Evolutionary conservation across 2,329 filamentous ascomycete species (phyloP).

Genomic region (Juglanconis oblonga): DNA sequence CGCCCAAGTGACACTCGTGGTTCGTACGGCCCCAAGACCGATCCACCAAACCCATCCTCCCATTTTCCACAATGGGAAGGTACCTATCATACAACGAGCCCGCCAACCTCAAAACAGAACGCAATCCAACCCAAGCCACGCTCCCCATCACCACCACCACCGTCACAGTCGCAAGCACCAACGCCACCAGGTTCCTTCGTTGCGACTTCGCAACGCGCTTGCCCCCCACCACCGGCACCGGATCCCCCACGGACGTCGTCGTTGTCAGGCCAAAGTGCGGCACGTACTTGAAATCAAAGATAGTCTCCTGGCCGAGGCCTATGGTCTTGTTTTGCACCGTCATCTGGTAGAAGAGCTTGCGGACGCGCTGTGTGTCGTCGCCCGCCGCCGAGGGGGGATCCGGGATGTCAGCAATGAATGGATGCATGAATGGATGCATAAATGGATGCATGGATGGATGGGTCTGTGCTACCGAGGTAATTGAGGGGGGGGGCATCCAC

Average conservation of each 20-base stretch:
- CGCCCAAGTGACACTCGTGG: too few species aligned
- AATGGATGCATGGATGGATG: not conserved
- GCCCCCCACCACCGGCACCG: constrained; percentile 13
- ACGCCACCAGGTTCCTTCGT: constrained; percentile 42
- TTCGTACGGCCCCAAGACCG: too few species aligned
- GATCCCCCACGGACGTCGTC: constrained; percentile 17
- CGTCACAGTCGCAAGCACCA: constrained; percentile 37
- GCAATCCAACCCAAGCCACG: constrained; percentile 25
- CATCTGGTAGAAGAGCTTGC: constrained; percentile 42
- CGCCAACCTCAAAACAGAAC: not conserved
- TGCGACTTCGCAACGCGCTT: constrained; percentile 35
- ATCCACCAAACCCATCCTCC: too few species aligned
- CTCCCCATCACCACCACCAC: constrained; percentile 26
- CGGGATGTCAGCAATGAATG: not conserved
- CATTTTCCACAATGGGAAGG: not conserved
- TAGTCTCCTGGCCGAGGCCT: constrained; percentile 58
- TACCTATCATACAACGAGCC: not conserved
- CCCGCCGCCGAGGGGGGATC: not conserved
- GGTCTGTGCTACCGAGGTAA: too few species aligned
- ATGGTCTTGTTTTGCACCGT: constrained; percentile 58
- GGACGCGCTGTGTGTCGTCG: constrained; percentile 21
- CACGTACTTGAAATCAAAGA: constrained; percentile 70
- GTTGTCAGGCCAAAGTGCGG: constrained; percentile 42
- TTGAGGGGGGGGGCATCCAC: too few species aligned
- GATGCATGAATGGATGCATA: too few species aligned